Percentiles rank a stretch among this genome's conserved stretches.
Conservation (phyloP, 2,329 filamentous ascomycete species). For the Penicillium rolfsii region DNA sequence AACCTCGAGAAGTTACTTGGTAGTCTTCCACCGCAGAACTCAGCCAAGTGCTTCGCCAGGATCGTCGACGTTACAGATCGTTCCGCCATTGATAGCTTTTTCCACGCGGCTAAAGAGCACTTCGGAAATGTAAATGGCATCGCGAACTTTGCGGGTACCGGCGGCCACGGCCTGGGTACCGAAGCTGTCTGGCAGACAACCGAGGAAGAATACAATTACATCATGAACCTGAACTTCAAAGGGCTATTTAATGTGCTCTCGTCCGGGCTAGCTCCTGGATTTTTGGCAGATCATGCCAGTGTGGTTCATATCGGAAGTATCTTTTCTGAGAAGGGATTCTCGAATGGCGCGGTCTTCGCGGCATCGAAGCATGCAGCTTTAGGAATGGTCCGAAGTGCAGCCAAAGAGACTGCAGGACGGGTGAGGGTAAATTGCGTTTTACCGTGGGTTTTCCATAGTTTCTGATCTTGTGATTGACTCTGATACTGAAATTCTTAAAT, state of each 20-base stretch:
- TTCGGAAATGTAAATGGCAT: background rate
- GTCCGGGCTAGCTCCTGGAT: background rate
- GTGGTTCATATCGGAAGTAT: background rate
- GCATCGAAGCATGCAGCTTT: background rate
- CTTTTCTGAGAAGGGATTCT: background rate
- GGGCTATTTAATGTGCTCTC: background rate
- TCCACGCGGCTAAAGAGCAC: background rate
- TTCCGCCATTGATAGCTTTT: background rate
- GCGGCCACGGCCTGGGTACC: background rate
- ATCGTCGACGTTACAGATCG: background rate
- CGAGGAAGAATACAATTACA: background rate
- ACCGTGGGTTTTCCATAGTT: background rate
- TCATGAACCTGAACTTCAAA: background rate
- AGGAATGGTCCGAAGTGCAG: conserved; percentile 3
- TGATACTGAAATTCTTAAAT: too few species aligned
- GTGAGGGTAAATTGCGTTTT: conserved; percentile 1
- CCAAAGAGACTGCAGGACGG: background rate
- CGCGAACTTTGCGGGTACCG: background rate
- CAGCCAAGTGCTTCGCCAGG: background rate
- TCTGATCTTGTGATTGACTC: too few species aligned
- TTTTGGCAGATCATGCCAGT: background rate
- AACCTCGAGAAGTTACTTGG: background rate
- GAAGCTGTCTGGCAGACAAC: conserved; percentile 1
- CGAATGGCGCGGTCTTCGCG: background rate
- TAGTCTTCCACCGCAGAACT: background rate